Conservation (phyloP, 192 early-diverging fungal genomes). For the Coemansia sp. region DNA sequence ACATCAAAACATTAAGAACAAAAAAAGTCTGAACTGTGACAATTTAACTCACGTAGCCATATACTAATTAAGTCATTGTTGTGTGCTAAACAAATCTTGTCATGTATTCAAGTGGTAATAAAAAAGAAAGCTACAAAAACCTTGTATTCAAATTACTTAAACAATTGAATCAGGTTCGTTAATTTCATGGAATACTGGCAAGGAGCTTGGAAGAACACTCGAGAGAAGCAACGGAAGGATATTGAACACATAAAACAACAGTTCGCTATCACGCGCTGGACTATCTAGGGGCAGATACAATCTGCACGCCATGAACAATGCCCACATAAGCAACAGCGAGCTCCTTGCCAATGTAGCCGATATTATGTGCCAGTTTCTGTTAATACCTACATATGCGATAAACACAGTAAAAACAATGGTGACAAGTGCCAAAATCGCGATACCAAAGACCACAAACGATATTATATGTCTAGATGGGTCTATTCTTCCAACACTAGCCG, state of each 20-base stretch:
- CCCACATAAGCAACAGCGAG: constrained; percentile 23
- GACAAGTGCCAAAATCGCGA: constrained; percentile 1
- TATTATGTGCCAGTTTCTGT: neutral
- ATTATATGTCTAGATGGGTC: constrained; percentile 8
- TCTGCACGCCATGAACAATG: constrained; percentile 18
- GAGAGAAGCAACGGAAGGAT: constrained; percentile 14
- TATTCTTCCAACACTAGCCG: neutral
- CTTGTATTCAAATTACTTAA: too few species aligned
- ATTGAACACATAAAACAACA: constrained; percentile 21
- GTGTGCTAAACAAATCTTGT: too few species aligned
- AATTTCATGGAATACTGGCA: neutral
- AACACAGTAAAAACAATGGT: neutral
- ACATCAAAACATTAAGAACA: too few species aligned
- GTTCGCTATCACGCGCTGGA: constrained; percentile 23
- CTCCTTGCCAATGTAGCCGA: neutral
- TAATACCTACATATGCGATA: neutral
- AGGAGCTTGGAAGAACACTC: neutral
- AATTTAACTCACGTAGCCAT: too few species aligned
- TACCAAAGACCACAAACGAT: constrained; percentile 9
- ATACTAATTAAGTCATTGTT: too few species aligned
- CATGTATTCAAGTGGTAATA: too few species aligned
- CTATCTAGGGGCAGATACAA: constrained; percentile 18
- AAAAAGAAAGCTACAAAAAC: too few species aligned
- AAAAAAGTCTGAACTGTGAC: too few species aligned
- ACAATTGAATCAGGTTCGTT: too few species aligned